These are phyloP conservation scores for Phlyctochytrium arcticum DNA, from an alignment of 192 early-diverging fungal genomes.

Conservation along the genomic window DNA sequence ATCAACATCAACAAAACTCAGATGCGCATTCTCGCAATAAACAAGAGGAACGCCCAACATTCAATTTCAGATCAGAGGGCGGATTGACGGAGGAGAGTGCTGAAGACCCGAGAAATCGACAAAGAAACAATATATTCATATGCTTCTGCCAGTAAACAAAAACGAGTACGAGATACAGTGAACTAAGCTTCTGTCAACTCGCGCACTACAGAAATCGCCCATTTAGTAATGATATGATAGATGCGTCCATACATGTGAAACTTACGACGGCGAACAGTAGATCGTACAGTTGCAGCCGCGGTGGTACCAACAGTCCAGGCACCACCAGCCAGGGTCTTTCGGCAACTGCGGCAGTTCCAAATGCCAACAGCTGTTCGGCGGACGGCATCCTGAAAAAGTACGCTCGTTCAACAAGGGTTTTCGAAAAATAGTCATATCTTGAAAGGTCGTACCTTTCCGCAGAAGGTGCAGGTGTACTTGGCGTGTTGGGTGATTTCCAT, in stretches of 20 bases:
- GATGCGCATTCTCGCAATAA: no score
- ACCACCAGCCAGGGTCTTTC: constrained; percentile 92
- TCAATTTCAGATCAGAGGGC: no score
- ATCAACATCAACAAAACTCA: no score
- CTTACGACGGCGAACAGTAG: constrained; percentile 90
- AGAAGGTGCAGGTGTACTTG: constrained; percentile 99
- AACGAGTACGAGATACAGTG: no score
- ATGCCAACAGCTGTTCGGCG: constrained; percentile 95
- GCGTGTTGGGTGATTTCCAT: constrained; percentile 99
- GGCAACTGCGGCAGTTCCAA: constrained; percentile 97
- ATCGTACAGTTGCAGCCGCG: constrained; percentile 85
- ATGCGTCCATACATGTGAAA: constrained; percentile 11
- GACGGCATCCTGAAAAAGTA: constrained; percentile 75
- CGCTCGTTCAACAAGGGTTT: not conserved
- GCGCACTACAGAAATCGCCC: constrained; percentile 48
- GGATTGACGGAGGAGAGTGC: no score
- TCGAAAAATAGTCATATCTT: not conserved
- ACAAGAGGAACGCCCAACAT: no score
- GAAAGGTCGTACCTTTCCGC: constrained; percentile 76
- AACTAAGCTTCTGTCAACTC: constrained; percentile 88
- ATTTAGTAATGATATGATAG: not conserved
- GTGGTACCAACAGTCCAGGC: constrained; percentile 95
- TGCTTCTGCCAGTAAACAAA: no score
- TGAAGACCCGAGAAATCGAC: no score
- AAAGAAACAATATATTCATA: no score